Evolutionary conservation across 495 filamentous ascomycete species (phyloP).

Genomic region (Penicillium simplicissimum): DNA sequence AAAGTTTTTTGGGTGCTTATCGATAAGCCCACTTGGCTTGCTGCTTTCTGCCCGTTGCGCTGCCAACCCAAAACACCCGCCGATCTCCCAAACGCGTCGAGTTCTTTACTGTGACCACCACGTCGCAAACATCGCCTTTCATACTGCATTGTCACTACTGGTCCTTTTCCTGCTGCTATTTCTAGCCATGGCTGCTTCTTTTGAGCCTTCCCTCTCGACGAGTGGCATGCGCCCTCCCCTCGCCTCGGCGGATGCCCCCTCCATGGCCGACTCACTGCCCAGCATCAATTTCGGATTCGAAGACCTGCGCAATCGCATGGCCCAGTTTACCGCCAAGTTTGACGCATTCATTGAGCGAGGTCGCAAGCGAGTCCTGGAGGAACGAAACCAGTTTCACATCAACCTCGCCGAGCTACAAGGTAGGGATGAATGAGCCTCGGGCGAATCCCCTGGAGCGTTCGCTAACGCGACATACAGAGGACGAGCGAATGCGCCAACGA

Average conservation of each 20-base stretch:
- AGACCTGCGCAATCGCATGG: conserved; percentile 92
- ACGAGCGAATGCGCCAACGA: conserved; percentile 82
- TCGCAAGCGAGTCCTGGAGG: conserved; percentile 83
- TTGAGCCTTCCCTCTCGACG: conserved; percentile 75
- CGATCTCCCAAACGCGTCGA: conserved; percentile 11
- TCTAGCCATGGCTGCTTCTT: conserved; percentile 49
- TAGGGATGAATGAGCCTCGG: conserved; percentile 35
- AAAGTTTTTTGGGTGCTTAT: conserved; percentile 27
- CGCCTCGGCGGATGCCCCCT: conserved; percentile 54
- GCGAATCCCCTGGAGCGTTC: background rate
- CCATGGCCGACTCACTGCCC: conserved; percentile 80
- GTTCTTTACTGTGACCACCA: conserved; percentile 1
- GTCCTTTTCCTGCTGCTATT: background rate
- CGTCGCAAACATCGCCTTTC: background rate
- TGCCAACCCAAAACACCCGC: conserved; percentile 31
- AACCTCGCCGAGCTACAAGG: conserved; percentile 88
- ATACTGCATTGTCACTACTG: background rate
- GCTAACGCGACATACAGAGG: conserved; percentile 60
- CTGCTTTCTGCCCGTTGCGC: conserved; percentile 27
- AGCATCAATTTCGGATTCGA: conserved; percentile 96
- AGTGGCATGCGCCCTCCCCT: conserved; percentile 72
- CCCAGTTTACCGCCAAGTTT: conserved; percentile 85
- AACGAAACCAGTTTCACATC: conserved; percentile 90
- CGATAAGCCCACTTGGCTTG: conserved; percentile 22
- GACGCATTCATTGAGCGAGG: conserved; percentile 92